Evolutionary conservation across 2,329 filamentous ascomycete species (phyloP), one percentile per base, ranked within the genome.

Genomic region (Pseudohalonectria lignicola): DNA sequence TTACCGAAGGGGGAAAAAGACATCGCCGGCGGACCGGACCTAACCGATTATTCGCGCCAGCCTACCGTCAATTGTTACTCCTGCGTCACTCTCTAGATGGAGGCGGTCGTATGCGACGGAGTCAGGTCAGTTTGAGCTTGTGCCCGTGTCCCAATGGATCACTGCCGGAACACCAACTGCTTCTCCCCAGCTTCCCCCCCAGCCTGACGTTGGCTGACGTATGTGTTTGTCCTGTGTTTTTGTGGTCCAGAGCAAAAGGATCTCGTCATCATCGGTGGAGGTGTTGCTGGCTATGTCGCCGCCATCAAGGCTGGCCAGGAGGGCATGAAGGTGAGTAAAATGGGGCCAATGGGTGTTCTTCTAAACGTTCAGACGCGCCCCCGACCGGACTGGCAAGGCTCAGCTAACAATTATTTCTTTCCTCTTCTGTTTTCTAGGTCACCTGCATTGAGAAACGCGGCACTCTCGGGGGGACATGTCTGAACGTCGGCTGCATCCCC

Each of bases 291-390:
- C 59, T 98, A 98, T 68, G 92, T 98, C 55, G 90, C 92, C 49
- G 92, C 92, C 54, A 98, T 98, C 73, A 98, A 96, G 71, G 92
- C 92, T 55, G 92, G 88, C 43, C 92, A 98, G 66, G 86, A 94
- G 61, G 92, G 92, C 55, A 64, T 98, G 61, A 96, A 95, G 79
- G 88, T 93, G 69, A 45, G 60, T n/a, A n/a, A n/a, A n/a, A n/a
- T n/a, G n/a, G n/a, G n/a, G n/a, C n/a, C n/a, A n/a, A n/a, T n/a
- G n/a, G n/a, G n/a, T n/a, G n/a, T n/a, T n/a, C n/a, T n/a, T n/a
- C n/a, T n/a, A n/a, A n/a, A n/a, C n/a, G n/a, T n/a, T n/a, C n/a
- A n/a, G n/a, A n/a, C n/a, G n/a, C n/a, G n/a, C n/a, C n/a, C n/a
- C n/a, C n/a, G n/a, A n/a, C n/a, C n/a, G n/a, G n/a, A n/a, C n/a